Base-by-base conservation (phyloP, 2,329 filamentous ascomycete species). In the Colletotrichum neosansevieriae region DNA sequence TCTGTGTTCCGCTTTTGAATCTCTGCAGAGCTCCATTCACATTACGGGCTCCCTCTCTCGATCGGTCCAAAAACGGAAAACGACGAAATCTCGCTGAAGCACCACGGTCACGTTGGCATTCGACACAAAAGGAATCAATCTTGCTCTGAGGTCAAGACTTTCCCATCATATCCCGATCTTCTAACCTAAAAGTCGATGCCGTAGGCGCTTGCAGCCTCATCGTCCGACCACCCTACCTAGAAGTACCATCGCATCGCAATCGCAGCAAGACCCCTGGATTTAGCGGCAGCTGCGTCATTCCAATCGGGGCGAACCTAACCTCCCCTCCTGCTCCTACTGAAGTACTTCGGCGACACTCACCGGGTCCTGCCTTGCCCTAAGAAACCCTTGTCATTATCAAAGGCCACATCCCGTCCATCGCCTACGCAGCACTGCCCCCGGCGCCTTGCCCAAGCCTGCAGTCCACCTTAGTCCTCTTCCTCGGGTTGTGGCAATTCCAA, bases 121-220 rank as follows among this genome's bases (percentile, higher is more conserved):
- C 47, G n/a, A 44, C 24, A 58, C 61, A 54, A 51, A 67, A 47
- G 44, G 36, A 40, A 49, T 34, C 38, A 32, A 13, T 53, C n/a
- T n/a, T n/a, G n/a, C 53, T 36, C 6, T n/a, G 42, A n/a, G 38
- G 13, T 6, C 7, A 36, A 32, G 32, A 49, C 21, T 54, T 64
- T 65, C 21, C 47, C 53, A 54, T 65, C 34, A 19, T 17, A 15
- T 4, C 38, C 54, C 65, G 65, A 68, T 68, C 60, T 11, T 56
- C 36, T 29, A 60, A 56, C 40, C 61, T 56, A 68, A 68, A 63
- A 59, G 15, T 68, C 65, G 49, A 68, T 65, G 61, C 42, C 42
- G 54, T 56, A 47, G 49, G 54, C 42, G 40, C 44, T 50, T 44
- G 54, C 42, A 50, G 49, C 61, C 61, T 65, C 65, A 60, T 59